Base-by-base conservation (phyloP, 2,329 filamentous ascomycete species). In the Alternaria brassicae region DNA sequence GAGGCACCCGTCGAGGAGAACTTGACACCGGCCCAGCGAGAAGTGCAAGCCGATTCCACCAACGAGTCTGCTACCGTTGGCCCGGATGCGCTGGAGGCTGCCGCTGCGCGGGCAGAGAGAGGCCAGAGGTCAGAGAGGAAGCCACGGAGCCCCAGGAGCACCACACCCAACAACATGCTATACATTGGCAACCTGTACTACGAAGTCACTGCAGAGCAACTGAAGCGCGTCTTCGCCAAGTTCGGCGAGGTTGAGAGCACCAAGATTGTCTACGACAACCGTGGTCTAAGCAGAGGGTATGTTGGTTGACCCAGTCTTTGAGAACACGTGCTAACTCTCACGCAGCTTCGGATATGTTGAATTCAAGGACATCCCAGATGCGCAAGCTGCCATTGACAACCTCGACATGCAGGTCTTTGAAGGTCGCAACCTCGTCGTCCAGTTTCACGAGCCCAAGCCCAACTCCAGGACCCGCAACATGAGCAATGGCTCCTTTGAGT, bases 101-200 rank as follows among this genome's bases (percentile, higher is more conserved):
- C 58, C 5, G 60, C 48, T 1, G 15, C 54, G 27, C 1, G 23
- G 4, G 36, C 51, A 49, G 23, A 51, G 9, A 27, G 19, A 34
- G 30, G 42, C 37, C 23, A 25, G n/a, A 50, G 17, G 23, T 36
- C 28, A 19, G 19, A 40, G 37, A 25, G 8, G 30, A 45, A 41
- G 36, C 27, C 45, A 4, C 32, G 27, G 41, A 3, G 28, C 4
- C n/a, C 28, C 36, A 39, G 37, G 56, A 56, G 34, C 39, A 41
- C 45, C 12, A 8, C 45, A 12, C 74, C 72, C 8, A 71, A 67
- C 63, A 75, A 65, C 9, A 84, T 81, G 7, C 68, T 91, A 57
- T 92, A 89, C 69, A 72, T 91, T 62, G 88, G 88, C 60, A 92
- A 92, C 76, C 78, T 92, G 44, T 88, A 87, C 74, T 92, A 87